Percentiles rank a stretch among this genome's conserved stretches.
phyloP scores from a whole-genome alignment of 352 stramenopile species.

The Blastocystis sp. region DNA sequence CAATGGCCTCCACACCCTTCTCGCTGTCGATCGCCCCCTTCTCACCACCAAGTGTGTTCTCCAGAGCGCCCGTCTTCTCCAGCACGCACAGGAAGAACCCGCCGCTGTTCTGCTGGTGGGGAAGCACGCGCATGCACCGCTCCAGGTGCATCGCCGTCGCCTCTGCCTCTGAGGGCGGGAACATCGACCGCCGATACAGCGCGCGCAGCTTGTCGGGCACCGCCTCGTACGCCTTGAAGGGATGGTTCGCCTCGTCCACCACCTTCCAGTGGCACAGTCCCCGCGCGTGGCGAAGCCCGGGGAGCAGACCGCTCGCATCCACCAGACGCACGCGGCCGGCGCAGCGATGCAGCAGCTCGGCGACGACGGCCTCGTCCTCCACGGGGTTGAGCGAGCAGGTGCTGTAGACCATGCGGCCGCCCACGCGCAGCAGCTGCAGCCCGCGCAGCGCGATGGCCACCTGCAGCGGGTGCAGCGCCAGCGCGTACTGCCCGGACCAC shows the following conservation, averaged over 20 bases:
- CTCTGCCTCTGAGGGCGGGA: constrained; percentile 81
- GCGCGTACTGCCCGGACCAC: constrained; percentile 85
- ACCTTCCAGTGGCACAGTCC: constrained; percentile 89
- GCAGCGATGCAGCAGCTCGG: constrained; percentile 85
- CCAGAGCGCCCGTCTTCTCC: constrained; percentile 78
- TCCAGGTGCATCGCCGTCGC: constrained; percentile 80
- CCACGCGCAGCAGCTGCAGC: constrained; percentile 81
- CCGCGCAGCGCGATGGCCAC: constrained; percentile 88
- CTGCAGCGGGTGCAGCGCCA: constrained; percentile 89
- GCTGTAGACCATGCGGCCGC: constrained; percentile 89
- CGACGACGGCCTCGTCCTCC: constrained; percentile 98
- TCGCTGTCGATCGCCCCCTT: not conserved
- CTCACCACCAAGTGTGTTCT: not conserved
- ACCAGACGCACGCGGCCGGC: constrained; percentile 85
- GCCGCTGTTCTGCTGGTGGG: constrained; percentile 94
- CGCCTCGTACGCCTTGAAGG: constrained; percentile 20
- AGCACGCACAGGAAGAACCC: constrained; percentile 98
- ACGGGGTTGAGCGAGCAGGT: constrained; percentile 97
- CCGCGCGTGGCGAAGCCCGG: constrained; percentile 79
- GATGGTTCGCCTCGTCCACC: constrained; percentile 80
- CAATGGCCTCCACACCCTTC: not conserved
- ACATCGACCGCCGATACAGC: constrained; percentile 80
- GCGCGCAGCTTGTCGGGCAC: constrained; percentile 73
- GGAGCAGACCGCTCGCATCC: constrained; percentile 77
- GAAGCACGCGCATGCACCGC: constrained; percentile 90